Evolutionary conservation across 108 stramenopile species (phyloP).

Genomic region (Hondaea fermentalgiana): DNA sequence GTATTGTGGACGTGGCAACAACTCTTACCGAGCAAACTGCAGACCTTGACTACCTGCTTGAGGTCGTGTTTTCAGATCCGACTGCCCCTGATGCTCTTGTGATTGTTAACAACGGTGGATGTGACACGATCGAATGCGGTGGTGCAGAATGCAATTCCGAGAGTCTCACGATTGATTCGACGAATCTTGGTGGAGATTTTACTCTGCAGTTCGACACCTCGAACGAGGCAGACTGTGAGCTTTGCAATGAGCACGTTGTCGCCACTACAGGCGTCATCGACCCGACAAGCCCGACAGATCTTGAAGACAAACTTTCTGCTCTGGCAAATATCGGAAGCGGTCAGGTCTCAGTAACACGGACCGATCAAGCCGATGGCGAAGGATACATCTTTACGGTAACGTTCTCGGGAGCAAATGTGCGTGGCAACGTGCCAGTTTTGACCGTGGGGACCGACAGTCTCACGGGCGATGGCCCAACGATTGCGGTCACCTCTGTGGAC

Average conservation of each 20-base stretch:
- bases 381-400: constrained; percentile 41
- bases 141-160: background rate
- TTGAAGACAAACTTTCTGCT: background rate
- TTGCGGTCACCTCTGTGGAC: background rate
- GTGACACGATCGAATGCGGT: background rate
- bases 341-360: constrained; percentile 26
- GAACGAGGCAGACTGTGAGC: background rate
- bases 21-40: background rate
- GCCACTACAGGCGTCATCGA: background rate
- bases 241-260: background rate
- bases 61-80: background rate
- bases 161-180: constrained; percentile 30
- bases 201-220: constrained; percentile 57
- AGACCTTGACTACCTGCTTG: background rate
- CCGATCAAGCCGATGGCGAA: background rate
- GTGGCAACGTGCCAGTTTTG: constrained; percentile 58
- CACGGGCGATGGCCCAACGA: background rate
- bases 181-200: constrained; percentile 51
- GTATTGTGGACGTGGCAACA: background rate
- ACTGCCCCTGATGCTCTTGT: background rate
- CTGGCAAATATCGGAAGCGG: constrained; percentile 19
- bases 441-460: background rate
- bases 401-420: constrained; percentile 53
- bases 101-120: background rate
- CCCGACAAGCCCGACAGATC: background rate